phyloP scores from a whole-genome alignment of 306 rosid genomes.

The Carpinus fangiana region DNA sequence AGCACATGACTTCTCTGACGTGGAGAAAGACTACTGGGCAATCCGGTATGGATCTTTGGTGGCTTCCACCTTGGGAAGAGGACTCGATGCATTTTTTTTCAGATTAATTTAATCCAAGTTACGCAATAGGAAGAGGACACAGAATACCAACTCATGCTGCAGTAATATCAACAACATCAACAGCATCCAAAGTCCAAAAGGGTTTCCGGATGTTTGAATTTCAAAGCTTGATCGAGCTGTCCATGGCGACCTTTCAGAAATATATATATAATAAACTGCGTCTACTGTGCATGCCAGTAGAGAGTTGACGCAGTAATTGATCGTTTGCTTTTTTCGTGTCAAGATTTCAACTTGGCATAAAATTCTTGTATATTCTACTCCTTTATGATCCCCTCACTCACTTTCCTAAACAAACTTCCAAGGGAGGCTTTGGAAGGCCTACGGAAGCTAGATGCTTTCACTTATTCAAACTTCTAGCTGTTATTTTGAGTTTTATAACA shows the following conservation, averaged over 20 bases:
- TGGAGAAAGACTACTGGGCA: not conserved
- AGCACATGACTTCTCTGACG: not conserved
- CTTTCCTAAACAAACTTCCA: no score
- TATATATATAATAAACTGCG: not conserved
- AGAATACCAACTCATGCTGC: constrained; percentile 33
- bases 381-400: no score
- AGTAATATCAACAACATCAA: constrained; percentile 28
- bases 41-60: not conserved
- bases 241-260: constrained; percentile 12
- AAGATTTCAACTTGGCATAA: not conserved
- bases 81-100: not conserved
- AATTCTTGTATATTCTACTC: no score
- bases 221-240: constrained; percentile 39
- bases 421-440: not conserved
- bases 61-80: not conserved
- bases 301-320: not conserved
- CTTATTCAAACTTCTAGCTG: not conserved
- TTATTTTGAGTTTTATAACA: not conserved
- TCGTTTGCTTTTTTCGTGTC: not conserved
- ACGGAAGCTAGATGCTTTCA: not conserved
- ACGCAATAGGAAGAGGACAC: constrained; percentile 5
- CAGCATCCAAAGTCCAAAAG: constrained; percentile 26
- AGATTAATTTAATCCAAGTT: constrained; percentile 21
- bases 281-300: not conserved
- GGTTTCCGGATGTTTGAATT: constrained; percentile 21